phyloP scores from a whole-genome alignment of 225 moss, liverwort and hornwort genomes.

The Bryum argenteum region DNA sequence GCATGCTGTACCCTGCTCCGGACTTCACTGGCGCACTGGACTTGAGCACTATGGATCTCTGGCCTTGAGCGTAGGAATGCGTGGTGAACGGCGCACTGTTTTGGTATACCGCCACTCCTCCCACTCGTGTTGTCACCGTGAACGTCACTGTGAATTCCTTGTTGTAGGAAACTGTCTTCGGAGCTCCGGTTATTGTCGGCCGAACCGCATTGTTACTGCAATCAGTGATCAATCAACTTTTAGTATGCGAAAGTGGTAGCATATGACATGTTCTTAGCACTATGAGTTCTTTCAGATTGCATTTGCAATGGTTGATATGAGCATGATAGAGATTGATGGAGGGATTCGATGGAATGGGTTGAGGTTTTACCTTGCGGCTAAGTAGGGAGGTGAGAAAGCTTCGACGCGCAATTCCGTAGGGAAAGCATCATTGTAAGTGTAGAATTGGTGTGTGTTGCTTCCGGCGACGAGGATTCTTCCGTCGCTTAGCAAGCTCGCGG shows the following conservation, averaged over 20 bases:
- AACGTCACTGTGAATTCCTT: conserved; percentile 33
- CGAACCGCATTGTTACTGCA: conserved; percentile 26
- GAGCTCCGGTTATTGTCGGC: conserved; percentile 27
- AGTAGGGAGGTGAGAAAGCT: conserved; percentile 45
- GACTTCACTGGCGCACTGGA: conserved; percentile 43
- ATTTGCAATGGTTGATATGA: background rate
- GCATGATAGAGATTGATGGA: background rate
- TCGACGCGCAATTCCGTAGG: conserved; percentile 54
- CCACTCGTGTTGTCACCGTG: conserved; percentile 24
- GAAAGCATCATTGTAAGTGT: conserved; percentile 38
- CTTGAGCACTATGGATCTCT: conserved; percentile 53
- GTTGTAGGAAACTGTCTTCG: background rate
- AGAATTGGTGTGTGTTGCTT: conserved; percentile 49
- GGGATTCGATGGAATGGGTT: background rate
- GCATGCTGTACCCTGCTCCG: conserved; percentile 40
- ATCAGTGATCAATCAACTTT: too few species aligned
- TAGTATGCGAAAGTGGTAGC: too few species aligned
- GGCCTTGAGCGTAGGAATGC: conserved; percentile 79
- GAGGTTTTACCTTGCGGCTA: conserved; percentile 27
- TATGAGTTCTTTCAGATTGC: too few species aligned
- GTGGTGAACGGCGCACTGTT: conserved; percentile 64
- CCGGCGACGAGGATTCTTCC: conserved; percentile 49
- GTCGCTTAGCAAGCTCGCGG: conserved; percentile 40
- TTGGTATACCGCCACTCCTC: conserved; percentile 43
- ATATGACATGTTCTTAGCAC: too few species aligned